A percentile compares a stretch with the other conserved stretches of the same genome.
Conservation (phyloP, 164 flowering plant species). For the Euptelea pleiosperma region DNA sequence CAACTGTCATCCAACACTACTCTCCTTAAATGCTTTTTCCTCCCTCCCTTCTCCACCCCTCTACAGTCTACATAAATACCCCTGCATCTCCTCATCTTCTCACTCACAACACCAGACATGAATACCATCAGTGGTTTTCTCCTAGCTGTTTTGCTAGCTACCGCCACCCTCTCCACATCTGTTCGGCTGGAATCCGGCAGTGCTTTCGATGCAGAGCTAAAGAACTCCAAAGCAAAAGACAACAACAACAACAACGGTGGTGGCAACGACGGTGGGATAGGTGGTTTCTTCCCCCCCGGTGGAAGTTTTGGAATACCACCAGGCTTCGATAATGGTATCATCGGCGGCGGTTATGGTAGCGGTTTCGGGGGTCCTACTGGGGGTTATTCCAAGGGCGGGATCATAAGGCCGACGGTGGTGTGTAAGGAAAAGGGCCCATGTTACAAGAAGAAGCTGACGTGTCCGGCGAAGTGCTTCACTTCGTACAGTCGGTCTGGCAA, state of each 20-base stretch:
- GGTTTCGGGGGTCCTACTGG: conserved; percentile 73
- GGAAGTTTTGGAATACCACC: conserved; percentile 60
- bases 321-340: conserved; percentile 30
- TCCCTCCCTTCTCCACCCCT: conserved; percentile 5
- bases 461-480: conserved; percentile 84
- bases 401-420: conserved; percentile 50
- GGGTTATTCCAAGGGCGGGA: conserved; percentile 55
- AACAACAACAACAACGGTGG: conserved; percentile 13
- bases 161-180: conserved; percentile 23
- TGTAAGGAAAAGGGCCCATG: conserved; percentile 82
- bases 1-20: conserved; percentile 37
- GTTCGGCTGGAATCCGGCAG: conserved; percentile 28
- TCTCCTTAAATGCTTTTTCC: conserved; percentile 2
- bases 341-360: conserved; percentile 71
- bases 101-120: conserved; percentile 16
- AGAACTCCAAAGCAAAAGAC: conserved; percentile 14
- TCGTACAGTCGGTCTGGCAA: conserved; percentile 77
- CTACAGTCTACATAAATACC: background rate
- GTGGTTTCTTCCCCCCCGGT: conserved; percentile 38
- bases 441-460: conserved; percentile 63
- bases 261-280: conserved; percentile 19
- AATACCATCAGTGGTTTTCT: conserved; percentile 21
- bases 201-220: conserved; percentile 14
- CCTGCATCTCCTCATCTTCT: background rate
- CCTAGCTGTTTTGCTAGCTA: conserved; percentile 29